Evolutionary conservation across 805 yeast genomes (phyloP), one percentile per base, ranked within the genome.

Genomic region (Myxozyma monticola): DNA sequence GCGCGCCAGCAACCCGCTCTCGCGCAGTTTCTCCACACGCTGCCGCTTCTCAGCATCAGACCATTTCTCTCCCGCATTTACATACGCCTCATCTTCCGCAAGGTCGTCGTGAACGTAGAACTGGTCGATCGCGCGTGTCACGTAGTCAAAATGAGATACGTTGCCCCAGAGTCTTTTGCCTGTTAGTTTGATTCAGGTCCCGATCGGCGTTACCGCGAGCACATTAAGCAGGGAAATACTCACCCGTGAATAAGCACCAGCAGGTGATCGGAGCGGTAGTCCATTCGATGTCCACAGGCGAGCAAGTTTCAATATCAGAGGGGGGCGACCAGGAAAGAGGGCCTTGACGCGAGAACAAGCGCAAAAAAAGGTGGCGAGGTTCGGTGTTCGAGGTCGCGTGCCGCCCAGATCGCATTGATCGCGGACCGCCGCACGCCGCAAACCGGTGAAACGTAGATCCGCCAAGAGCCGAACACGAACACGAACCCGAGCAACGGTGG

Each of bases 141-240:
- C 68, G 61, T 85, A 83, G 49, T 74, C 76, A 65, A 87, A 78
- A 61, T 88, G 95, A 31, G 76, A 68, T 2, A 80, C 72, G 46
- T 79, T 79, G 1, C 96, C 96, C 95, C 95, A 88, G 38, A 87
- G 72, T 0, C 85, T 78, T 55, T 49, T 64, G 20, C n/a, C 20
- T 29, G 48, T n/a, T 14, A 18, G 24, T 26, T 34, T 24, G 15
- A 18, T 33, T 9, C 20, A n/a, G 24, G 25, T 9, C 17, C 36
- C 43, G 31, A 22, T 31, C 42, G 14, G 26, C 21, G 18, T 26
- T 41, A 37, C 29, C 47, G 43, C 26, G 35, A 22, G 31, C 31
- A 36, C 21, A 26, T 28, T 35, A 25, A 15, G 15, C 9, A 18
- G 33, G 31, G n/a, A 28, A 45, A 54, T 48, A 70, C 71, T 55